Evolutionary conservation across 768 basidiomycete species (phyloP).

Genomic region (Megacollybia marginata): DNA sequence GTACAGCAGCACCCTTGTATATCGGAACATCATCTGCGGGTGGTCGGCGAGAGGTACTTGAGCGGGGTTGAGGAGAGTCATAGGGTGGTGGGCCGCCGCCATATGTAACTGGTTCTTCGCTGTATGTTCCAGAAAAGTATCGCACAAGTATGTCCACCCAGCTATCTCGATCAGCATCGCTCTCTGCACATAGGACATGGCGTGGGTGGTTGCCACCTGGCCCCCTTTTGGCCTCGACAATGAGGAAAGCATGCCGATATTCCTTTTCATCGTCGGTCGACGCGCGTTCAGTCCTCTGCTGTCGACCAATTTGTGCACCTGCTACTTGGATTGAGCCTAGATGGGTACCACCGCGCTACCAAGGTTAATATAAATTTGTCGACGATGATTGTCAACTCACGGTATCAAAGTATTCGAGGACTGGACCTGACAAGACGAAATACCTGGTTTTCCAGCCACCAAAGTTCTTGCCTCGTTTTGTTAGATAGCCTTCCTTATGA

Average conservation of each 20-base stretch:
- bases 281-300: conserved; percentile 58
- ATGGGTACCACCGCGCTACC: conserved; percentile 82
- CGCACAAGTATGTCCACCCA: conserved; percentile 95
- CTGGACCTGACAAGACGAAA: conserved; percentile 87
- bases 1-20: conserved; percentile 43
- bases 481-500: conserved; percentile 92
- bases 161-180: conserved; percentile 84
- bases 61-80: conserved; percentile 18
- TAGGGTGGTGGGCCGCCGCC: conserved; percentile 15
- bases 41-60: conserved; percentile 29
- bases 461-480: conserved; percentile 95
- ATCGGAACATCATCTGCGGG: conserved; percentile 51
- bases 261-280: conserved; percentile 80
- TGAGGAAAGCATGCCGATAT: conserved; percentile 94
- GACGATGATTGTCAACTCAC: conserved; percentile 43
- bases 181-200: conserved; percentile 95
- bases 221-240: conserved; percentile 81
- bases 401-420: conserved; percentile 91
- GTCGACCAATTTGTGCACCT: conserved; percentile 94
- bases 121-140: conserved; percentile 78
- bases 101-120: conserved; percentile 52
- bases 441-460: conserved; percentile 97
- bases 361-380: conserved; percentile 3
- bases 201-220: conserved; percentile 64
- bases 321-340: conserved; percentile 86